Conservation (phyloP, 257 asterid species). For the Fraxinus excelsior region DNA sequence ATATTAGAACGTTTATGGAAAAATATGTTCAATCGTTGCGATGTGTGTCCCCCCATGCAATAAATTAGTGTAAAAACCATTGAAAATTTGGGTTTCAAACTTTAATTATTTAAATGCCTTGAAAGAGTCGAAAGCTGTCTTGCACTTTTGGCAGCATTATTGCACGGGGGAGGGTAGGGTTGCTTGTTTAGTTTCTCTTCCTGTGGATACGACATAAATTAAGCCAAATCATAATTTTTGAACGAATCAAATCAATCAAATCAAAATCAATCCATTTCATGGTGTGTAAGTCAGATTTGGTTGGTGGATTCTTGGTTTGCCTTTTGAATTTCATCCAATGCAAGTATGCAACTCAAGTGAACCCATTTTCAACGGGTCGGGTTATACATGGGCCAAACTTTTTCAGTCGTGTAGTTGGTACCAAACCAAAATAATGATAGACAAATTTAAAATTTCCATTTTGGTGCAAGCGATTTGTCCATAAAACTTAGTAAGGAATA, state of each 20-base stretch:
- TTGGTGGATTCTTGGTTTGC: constrained; percentile 35
- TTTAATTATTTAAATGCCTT: not conserved
- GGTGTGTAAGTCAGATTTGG: constrained; percentile 23
- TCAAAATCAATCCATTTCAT: constrained; percentile 26
- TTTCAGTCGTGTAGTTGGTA: not conserved
- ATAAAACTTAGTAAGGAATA: too few relatives aligned
- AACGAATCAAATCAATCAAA: constrained; percentile 36
- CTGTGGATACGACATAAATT: not conserved
- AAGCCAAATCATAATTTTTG: constrained; percentile 7
- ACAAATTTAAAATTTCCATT: too few relatives aligned
- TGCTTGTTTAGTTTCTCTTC: constrained; percentile 10
- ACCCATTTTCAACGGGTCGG: constrained; percentile 24
- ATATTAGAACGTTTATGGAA: not conserved
- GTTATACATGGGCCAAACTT: not conserved
- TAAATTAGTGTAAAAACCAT: too few relatives aligned
- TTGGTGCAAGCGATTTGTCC: too few relatives aligned
- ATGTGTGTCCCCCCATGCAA: too few relatives aligned
- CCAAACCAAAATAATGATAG: not conserved
- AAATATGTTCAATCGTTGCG: not conserved
- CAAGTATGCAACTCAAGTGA: not conserved
- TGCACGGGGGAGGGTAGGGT: not conserved
- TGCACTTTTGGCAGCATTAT: constrained; percentile 4
- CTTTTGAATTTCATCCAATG: constrained; percentile 18
- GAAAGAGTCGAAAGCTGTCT: not conserved
- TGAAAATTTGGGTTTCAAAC: not conserved